phyloP scores from a whole-genome alignment of 441 rosid species.

The Cnidoscolus chayamansa region DNA sequence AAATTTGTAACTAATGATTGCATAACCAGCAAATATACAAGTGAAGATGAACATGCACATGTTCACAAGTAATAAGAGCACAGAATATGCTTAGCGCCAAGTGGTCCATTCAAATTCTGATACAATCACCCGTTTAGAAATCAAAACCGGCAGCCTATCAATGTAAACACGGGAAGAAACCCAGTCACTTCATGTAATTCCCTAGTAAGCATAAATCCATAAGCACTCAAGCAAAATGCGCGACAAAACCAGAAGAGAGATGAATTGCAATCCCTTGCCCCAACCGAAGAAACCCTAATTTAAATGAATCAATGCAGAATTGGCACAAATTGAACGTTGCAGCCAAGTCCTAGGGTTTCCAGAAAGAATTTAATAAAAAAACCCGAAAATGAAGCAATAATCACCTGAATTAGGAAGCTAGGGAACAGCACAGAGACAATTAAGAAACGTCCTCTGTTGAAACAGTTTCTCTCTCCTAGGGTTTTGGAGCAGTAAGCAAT shows the following conservation, averaged over 20 bases:
- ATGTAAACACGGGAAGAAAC: background rate
- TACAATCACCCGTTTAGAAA: background rate
- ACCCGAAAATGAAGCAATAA: slow-evolving; percentile 23
- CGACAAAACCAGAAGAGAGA: slow-evolving; percentile 1
- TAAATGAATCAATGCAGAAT: slow-evolving; percentile 12
- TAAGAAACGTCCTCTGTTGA: slow-evolving; percentile 23
- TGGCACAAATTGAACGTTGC: slow-evolving; percentile 25
- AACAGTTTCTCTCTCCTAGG: slow-evolving; percentile 55
- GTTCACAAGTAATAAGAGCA: slow-evolving; percentile 3
- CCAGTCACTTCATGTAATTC: slow-evolving; percentile 5
- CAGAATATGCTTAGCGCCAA: slow-evolving; percentile 6
- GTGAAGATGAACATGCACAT: background rate
- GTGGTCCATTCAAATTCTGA: slow-evolving; percentile 9
- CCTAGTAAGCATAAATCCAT: slow-evolving; percentile 6
- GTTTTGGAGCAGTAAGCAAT: slow-evolving; percentile 34
- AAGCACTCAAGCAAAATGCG: slow-evolving; percentile 11
- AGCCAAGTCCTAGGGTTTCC: slow-evolving; percentile 52
- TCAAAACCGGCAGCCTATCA: background rate
- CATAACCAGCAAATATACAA: background rate
- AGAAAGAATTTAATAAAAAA: slow-evolving; percentile 2
- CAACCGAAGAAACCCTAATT: slow-evolving; percentile 24
- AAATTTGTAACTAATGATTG: background rate
- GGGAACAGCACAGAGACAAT: slow-evolving; percentile 41
- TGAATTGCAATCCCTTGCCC: slow-evolving; percentile 3
- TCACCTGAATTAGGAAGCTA: slow-evolving; percentile 58